These are phyloP conservation scores for Sporothrix humicola DNA, from an alignment of 2,329 filamentous ascomycete species.

Conservation along the genomic window DNA sequence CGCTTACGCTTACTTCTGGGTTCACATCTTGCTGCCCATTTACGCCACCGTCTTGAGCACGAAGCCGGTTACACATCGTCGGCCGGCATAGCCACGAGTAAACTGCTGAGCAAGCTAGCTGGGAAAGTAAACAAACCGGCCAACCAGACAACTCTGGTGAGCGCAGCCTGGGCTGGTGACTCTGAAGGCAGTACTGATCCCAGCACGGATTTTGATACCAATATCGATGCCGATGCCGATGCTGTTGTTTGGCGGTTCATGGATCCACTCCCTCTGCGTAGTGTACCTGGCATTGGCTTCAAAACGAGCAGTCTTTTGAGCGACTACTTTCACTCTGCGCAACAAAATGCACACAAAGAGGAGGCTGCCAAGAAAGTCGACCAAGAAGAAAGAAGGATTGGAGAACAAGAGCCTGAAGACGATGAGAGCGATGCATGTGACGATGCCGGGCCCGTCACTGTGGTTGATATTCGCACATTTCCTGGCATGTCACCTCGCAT, in stretches of 20 bases:
- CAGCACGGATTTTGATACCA: not conserved
- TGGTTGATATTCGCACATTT: conserved; percentile 67
- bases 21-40: conserved; percentile 77
- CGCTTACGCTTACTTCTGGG: conserved; percentile 71
- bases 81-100: conserved; percentile 86
- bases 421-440: conserved; percentile 43
- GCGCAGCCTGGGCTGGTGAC: not conserved
- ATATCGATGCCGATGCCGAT: not conserved
- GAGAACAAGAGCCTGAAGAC: conserved; percentile 40
- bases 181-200: not conserved
- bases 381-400: not conserved
- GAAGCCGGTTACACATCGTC: conserved; percentile 83
- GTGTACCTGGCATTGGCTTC: conserved; percentile 84
- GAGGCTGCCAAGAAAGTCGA: conserved; percentile 42
- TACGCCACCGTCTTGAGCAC: conserved; percentile 72
- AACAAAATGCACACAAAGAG: conserved; percentile 39
- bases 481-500: conserved; percentile 66
- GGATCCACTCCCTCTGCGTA: conserved; percentile 75
- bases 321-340: conserved; percentile 54
- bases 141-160: conserved; percentile 80
- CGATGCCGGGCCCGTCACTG: conserved; percentile 58
- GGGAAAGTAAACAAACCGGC: conserved; percentile 86
- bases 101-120: conserved; percentile 82
- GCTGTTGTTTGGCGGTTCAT: conserved; percentile 69
- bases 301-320: conserved; percentile 68